These are phyloP conservation scores for Begonia masoniana DNA, from an alignment of 306 rosid genomes.

Conservation along the genomic window DNA sequence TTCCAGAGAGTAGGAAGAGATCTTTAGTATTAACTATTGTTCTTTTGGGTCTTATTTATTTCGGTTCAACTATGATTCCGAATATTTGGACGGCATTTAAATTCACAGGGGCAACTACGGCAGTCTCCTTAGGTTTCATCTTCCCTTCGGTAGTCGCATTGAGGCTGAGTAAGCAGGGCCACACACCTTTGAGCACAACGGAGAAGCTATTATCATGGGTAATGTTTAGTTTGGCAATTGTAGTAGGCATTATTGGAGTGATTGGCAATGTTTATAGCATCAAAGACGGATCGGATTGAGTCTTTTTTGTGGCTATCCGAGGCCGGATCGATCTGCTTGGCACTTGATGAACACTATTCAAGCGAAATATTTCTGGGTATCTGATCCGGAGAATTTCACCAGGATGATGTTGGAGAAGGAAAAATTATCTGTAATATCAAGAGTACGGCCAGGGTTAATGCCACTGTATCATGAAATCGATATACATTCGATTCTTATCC, in stretches of 20 bases:
- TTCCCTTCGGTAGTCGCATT: constrained; percentile 69
- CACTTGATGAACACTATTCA: too few species aligned
- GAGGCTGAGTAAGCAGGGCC: constrained; percentile 34
- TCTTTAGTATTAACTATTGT: constrained; percentile 56
- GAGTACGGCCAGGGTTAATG: too few species aligned
- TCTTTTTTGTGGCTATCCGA: background rate
- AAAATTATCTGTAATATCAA: too few species aligned
- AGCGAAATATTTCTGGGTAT: too few species aligned
- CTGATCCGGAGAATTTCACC: too few species aligned
- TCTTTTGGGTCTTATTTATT: constrained; percentile 59
- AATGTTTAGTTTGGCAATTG: constrained; percentile 53
- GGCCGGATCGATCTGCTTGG: too few species aligned
- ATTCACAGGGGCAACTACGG: constrained; percentile 91
- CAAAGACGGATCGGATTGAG: constrained; percentile 35
- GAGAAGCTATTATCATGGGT: constrained; percentile 52
- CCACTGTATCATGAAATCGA: too few species aligned
- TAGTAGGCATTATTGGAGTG: constrained; percentile 64
- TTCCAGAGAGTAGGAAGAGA: constrained; percentile 68
- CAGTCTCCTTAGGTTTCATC: constrained; percentile 81
- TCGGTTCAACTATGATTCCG: constrained; percentile 89
- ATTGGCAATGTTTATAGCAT: constrained; percentile 60
- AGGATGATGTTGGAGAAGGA: too few species aligned
- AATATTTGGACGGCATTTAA: constrained; percentile 94
- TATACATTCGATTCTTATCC: too few species aligned
- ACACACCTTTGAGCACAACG: constrained; percentile 29